phyloP scores from a whole-genome alignment of 345 rosid species.

The Orychophragmus violaceus region DNA sequence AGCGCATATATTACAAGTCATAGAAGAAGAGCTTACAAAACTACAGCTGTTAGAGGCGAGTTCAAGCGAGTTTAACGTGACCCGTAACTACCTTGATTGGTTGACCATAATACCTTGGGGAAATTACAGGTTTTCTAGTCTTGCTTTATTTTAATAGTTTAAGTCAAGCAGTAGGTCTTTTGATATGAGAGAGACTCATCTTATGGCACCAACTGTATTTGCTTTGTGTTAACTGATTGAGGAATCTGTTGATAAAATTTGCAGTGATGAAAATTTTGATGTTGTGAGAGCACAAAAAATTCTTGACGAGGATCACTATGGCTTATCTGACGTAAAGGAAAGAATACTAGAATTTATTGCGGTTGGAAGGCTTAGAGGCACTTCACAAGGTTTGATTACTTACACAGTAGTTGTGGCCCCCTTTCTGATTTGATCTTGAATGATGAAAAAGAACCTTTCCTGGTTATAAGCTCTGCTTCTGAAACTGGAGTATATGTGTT shows the following conservation, averaged over 20 bases:
- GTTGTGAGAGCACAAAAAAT: constrained; percentile 74
- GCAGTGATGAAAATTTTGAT: constrained; percentile 97
- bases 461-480: constrained; percentile 4
- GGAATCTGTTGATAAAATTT: constrained; percentile 11
- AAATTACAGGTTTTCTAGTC: constrained; percentile 64
- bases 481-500: constrained; percentile 12
- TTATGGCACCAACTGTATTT: neutral
- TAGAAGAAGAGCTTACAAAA: constrained; percentile 96
- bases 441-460: neutral
- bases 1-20: constrained; percentile 81
- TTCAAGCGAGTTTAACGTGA: constrained; percentile 99
- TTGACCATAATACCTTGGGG: constrained; percentile 96
- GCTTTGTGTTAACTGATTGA: constrained; percentile 2
- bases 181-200: constrained; percentile 4
- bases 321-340: constrained; percentile 95
- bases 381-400: constrained; percentile 66
- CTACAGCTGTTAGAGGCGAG: constrained; percentile 98
- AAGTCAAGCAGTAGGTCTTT: neutral
- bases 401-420: neutral
- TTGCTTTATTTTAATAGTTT: neutral
- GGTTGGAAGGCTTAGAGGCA: constrained; percentile 97
- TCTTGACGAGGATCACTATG: constrained; percentile 99
- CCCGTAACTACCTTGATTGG: constrained; percentile 99
- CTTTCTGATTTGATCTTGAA: constrained; percentile 16
- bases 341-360: constrained; percentile 97